Evolutionary conservation across 106 monocot species (phyloP).

Genomic region (Dioscorea alata): DNA sequence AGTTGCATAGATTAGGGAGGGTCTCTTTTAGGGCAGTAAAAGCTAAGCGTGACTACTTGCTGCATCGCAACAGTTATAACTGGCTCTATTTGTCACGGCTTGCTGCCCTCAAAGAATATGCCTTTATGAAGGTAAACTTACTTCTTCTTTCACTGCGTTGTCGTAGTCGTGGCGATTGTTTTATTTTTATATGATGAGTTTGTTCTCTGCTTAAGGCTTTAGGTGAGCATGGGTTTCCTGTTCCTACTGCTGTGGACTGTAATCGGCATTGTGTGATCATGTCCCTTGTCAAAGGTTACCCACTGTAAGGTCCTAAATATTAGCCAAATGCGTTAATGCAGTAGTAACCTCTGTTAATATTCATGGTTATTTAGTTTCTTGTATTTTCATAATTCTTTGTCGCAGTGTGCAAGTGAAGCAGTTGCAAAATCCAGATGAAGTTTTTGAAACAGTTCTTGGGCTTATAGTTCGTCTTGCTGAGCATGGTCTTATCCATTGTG

Average conservation of each 20-base stretch:
- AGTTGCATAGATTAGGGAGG: constrained; percentile 93
- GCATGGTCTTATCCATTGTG: constrained; percentile 97
- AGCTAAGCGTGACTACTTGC: constrained; percentile 87
- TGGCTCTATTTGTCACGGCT: constrained; percentile 98
- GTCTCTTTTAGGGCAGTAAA: constrained; percentile 94
- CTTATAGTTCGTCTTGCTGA: constrained; percentile 83
- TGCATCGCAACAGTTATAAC: constrained; percentile 72
- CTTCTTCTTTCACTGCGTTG: background rate
- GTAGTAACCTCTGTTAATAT: background rate
- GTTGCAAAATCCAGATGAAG: constrained; percentile 71
- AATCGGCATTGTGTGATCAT: constrained; percentile 95
- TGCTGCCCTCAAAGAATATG: constrained; percentile 93
- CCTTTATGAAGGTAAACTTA: constrained; percentile 87
- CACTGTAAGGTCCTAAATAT: constrained; percentile 52
- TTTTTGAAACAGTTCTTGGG: constrained; percentile 75
- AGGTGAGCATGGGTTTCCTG: constrained; percentile 93
- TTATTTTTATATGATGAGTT: background rate
- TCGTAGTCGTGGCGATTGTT: background rate
- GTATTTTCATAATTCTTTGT: constrained; percentile 1
- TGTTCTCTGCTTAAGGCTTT: constrained; percentile 50
- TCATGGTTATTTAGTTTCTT: background rate
- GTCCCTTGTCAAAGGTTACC: constrained; percentile 94
- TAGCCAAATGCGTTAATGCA: background rate
- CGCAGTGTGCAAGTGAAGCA: constrained; percentile 79
- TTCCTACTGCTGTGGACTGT: constrained; percentile 89